Conservation (phyloP, 768 basidiomycete genomes). For the Phaeolepiota aurea region DNA sequence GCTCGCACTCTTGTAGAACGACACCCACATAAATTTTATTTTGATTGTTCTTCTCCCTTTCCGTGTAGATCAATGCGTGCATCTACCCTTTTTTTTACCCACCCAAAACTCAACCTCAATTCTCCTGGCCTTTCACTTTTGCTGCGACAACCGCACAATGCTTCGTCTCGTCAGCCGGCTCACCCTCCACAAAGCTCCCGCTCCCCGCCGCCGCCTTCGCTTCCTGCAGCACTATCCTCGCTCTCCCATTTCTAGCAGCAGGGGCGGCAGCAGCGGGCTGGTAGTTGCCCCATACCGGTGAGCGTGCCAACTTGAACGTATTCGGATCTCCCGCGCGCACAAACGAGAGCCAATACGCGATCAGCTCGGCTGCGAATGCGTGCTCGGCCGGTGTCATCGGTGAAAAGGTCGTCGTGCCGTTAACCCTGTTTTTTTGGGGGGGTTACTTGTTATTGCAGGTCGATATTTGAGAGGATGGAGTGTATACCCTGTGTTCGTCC, state of each 20-base stretch:
- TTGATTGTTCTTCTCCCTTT: too few relatives aligned
- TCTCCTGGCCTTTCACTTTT: background rate
- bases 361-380: slow-evolving; percentile 50
- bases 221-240: slow-evolving; percentile 40
- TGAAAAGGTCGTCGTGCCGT: slow-evolving; percentile 45
- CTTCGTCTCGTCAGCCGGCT: background rate
- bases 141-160: slow-evolving; percentile 1
- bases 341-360: slow-evolving; percentile 62
- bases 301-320: slow-evolving; percentile 39
- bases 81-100: too few relatives aligned
- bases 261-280: background rate
- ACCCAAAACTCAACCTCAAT: background rate
- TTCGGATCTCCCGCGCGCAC: slow-evolving; percentile 51
- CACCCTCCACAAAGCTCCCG: slow-evolving; percentile 2
- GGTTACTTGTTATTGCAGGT: too few relatives aligned
- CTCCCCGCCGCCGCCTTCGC: background rate
- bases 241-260: slow-evolving; percentile 11
- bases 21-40: too few relatives aligned
- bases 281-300: slow-evolving; percentile 42
- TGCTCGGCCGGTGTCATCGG: slow-evolving; percentile 34
- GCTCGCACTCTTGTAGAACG: too few relatives aligned
- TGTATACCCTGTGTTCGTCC: slow-evolving; percentile 52
- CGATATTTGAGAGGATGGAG: too few relatives aligned
- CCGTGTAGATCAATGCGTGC: too few relatives aligned
- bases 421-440: slow-evolving; percentile 21